Percentiles rank a stretch among this genome's conserved stretches.
phyloP scores from a whole-genome alignment of 164 flowering plant genomes.

The Vitis riparia region DNA sequence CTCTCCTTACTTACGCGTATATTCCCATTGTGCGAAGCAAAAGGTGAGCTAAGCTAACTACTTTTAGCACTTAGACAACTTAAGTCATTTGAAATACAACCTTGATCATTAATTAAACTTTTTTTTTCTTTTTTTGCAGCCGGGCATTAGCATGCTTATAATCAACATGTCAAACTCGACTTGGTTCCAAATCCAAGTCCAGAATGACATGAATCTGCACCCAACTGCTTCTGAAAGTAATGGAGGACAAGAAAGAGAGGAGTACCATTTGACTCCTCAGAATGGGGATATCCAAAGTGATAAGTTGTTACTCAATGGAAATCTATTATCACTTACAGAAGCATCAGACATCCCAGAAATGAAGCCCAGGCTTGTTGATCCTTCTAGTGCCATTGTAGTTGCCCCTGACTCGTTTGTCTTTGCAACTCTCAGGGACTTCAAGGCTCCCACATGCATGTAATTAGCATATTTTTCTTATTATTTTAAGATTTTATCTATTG shows the following conservation, averaged over 20 bases:
- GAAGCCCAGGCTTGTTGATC: conserved; percentile 40
- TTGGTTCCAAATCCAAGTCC: conserved; percentile 25
- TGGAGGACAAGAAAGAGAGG: conserved; percentile 30
- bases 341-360: conserved; percentile 39
- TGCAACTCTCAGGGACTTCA: conserved; percentile 31
- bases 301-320: conserved; percentile 48
- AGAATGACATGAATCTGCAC: conserved; percentile 30
- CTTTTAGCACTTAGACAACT: too few relatives aligned
- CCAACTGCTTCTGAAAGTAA: background rate
- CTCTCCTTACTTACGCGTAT: conserved; percentile 46
- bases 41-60: conserved; percentile 19
- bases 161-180: conserved; percentile 55
- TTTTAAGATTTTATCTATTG: too few relatives aligned
- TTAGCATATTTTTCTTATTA: too few relatives aligned
- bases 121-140: too few relatives aligned
- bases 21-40: conserved; percentile 58
- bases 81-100: too few relatives aligned
- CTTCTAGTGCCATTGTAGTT: conserved; percentile 23
- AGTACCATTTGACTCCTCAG: conserved; percentile 57
- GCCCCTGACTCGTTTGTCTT: conserved; percentile 44
- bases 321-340: conserved; percentile 40
- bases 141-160: too few relatives aligned
- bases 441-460: conserved; percentile 54
- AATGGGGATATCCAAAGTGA: conserved; percentile 47
- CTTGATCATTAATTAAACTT: too few relatives aligned